Conservation (phyloP, 176 grass and related monocot species). For the Ampelocalamus luodianensis region DNA sequence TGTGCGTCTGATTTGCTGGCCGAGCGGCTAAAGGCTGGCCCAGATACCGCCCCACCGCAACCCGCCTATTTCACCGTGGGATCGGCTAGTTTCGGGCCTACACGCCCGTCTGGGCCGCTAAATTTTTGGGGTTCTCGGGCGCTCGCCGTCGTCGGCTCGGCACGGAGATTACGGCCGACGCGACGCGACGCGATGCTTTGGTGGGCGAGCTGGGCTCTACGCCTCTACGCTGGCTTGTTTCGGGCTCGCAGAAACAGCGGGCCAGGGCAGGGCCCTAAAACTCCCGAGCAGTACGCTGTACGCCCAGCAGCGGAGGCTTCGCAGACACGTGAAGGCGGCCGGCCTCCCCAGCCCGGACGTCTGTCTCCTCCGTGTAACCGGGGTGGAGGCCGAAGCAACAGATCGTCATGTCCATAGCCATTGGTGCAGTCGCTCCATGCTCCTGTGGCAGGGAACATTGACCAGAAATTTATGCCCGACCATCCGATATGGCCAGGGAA, state of each 20-base stretch:
- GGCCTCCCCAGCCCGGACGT: background rate
- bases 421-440: background rate
- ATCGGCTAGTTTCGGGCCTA: background rate
- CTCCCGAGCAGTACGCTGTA: background rate
- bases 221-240: background rate
- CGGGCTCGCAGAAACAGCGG: background rate
- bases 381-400: background rate
- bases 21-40: background rate
- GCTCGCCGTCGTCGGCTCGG: background rate
- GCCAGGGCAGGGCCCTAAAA: too few species aligned
- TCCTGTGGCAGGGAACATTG: background rate
- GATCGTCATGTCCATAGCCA: background rate
- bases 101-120: background rate
- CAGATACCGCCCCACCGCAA: background rate
- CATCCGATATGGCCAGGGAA: slow-evolving; percentile 20
- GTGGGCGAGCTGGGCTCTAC: background rate
- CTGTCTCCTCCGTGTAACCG: background rate
- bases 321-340: background rate
- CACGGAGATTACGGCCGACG: background rate
- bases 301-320: background rate
- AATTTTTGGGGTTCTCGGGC: background rate
- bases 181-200: too few species aligned
- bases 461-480: slow-evolving; percentile 14
- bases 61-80: background rate
- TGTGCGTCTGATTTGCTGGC: background rate